These are phyloP conservation scores for Pulicaria dysenterica DNA, from an alignment of 129 eudicot genomes.

Conservation along the genomic window DNA sequence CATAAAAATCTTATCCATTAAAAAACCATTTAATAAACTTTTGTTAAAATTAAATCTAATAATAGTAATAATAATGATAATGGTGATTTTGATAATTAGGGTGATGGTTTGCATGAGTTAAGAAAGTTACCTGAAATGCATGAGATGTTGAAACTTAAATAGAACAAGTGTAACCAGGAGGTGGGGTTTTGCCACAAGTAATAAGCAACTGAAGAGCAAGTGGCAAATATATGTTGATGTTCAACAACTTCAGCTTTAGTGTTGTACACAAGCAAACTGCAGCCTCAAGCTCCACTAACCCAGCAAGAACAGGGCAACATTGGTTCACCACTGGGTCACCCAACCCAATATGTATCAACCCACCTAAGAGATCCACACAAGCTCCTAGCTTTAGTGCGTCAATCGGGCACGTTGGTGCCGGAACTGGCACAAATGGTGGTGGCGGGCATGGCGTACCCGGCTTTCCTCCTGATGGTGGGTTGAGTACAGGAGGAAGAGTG, in stretches of 20 bases:
- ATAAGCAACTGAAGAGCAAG: slow-evolving; percentile 82
- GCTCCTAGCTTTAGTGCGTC: slow-evolving; percentile 80
- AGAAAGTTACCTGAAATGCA: slow-evolving; percentile 31
- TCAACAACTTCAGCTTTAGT: slow-evolving; percentile 65
- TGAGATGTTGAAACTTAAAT: slow-evolving; percentile 44
- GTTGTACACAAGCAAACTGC: slow-evolving; percentile 88
- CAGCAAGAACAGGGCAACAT: slow-evolving; percentile 75
- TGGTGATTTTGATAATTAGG: slow-evolving; percentile 3
- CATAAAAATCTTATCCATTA: no score
- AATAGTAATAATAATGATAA: no score
- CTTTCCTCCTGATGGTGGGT: slow-evolving; percentile 39
- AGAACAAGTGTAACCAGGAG: slow-evolving; percentile 93
- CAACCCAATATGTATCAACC: slow-evolving; percentile 69
- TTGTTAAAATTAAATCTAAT: no score
- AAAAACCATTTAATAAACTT: no score
- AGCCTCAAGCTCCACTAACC: slow-evolving; percentile 76
- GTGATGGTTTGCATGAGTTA: slow-evolving; percentile 34
- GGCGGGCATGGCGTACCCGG: slow-evolving; percentile 60
- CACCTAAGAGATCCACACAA: slow-evolving; percentile 90
- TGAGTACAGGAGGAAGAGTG: slow-evolving; percentile 34
- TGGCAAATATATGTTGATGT: slow-evolving; percentile 64
- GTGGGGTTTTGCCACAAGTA: slow-evolving; percentile 86
- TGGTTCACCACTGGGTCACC: slow-evolving; percentile 72
- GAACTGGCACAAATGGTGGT: slow-evolving; percentile 31
- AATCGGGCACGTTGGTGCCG: slow-evolving; percentile 56